Conservation (phyloP, 345 rosid genomes). For the Barbarea vulgaris region DNA sequence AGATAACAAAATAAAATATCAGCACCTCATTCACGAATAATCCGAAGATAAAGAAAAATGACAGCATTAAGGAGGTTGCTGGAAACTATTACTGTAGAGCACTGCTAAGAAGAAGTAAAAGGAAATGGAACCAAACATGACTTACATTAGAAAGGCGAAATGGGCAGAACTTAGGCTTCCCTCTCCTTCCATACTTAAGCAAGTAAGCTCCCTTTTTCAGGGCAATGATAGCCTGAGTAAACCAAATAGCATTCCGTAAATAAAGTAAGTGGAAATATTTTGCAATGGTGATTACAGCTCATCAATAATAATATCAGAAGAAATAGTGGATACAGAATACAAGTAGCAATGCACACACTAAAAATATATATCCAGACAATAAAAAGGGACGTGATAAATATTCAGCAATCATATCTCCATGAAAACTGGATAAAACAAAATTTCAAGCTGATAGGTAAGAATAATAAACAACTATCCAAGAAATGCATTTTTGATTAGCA, state of each 20-base stretch:
- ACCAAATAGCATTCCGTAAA: constrained; percentile 36
- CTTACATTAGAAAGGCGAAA: constrained; percentile 98
- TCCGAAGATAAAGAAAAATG: not conserved
- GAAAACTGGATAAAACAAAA: not conserved
- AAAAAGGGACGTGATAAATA: not conserved
- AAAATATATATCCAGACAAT: not conserved
- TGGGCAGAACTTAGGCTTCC: constrained; percentile 98
- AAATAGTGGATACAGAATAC: not conserved
- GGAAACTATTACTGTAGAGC: not conserved
- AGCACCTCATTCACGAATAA: not conserved
- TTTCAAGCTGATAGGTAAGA: not conserved
- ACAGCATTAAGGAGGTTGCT: not conserved
- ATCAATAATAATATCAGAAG: not conserved
- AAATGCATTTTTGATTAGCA: constrained; percentile 1
- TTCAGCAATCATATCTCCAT: not conserved
- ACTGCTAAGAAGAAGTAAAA: not conserved
- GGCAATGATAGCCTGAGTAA: constrained; percentile 88
- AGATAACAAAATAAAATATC: not conserved
- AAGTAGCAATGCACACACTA: not conserved
- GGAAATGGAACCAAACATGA: constrained; percentile 7
- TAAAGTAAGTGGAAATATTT: constrained; percentile 2
- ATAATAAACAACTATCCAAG: not conserved
- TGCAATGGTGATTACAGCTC: not conserved
- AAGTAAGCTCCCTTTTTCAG: constrained; percentile 92
- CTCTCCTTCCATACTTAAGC: constrained; percentile 98